phyloP scores from a whole-genome alignment of 768 basidiomycete species.

The Kwoniella europaea region DNA sequence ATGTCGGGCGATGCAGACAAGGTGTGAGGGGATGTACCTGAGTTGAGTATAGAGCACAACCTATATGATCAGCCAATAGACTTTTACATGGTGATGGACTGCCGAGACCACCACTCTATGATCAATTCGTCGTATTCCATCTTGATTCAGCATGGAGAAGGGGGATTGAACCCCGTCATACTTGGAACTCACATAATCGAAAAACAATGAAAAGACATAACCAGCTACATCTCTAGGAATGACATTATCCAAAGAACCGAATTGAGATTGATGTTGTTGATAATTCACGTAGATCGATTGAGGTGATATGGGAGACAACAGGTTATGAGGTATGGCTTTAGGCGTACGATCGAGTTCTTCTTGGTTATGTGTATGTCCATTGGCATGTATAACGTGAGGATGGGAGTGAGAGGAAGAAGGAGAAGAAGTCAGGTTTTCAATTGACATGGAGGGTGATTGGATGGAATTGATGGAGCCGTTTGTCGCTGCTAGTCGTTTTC shows the following conservation, averaged over 20 bases:
- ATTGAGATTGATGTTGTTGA: conserved; percentile 5
- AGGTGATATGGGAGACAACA: conserved; percentile 25
- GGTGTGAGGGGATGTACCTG: conserved; percentile 86
- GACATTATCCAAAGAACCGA: conserved; percentile 42
- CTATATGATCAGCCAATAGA: background rate
- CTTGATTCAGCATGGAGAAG: background rate
- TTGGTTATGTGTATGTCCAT: background rate
- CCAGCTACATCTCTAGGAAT: conserved; percentile 25
- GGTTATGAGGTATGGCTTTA: conserved; percentile 1
- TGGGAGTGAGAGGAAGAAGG: background rate
- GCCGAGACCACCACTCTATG: background rate
- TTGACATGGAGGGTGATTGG: background rate
- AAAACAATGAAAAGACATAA: conserved; percentile 41
- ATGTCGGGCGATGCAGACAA: conserved; percentile 87
- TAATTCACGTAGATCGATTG: conserved; percentile 5
- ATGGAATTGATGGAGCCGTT: background rate
- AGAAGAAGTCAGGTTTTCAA: background rate
- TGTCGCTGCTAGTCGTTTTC: conserved; percentile 7
- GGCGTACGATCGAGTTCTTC: background rate
- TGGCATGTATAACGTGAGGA: background rate
- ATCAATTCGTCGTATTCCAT: background rate
- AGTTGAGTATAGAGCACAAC: background rate
- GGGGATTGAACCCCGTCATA: background rate
- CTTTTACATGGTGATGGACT: background rate
- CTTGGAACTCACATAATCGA: conserved; percentile 42